phyloP scores from a whole-genome alignment of 495 filamentous ascomycete genomes.

The Hyaloscypha bicolor region DNA sequence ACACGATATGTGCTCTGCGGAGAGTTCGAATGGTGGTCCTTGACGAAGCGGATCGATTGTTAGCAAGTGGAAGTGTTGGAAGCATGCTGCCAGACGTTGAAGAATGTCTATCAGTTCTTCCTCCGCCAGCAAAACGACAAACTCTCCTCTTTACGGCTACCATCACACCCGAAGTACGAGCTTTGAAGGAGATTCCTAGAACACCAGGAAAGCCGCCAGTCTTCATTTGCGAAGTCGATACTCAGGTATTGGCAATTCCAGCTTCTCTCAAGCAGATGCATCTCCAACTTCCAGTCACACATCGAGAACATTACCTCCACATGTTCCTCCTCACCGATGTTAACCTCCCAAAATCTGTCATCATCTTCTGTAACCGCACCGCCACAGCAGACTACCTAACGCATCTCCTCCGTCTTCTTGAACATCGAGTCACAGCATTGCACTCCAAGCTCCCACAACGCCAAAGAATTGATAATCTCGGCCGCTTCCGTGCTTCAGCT shows the following conservation, averaged over 20 bases:
- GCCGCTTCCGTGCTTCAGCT: constrained; percentile 86
- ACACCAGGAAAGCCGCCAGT: constrained; percentile 68
- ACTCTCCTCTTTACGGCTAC: constrained; percentile 97
- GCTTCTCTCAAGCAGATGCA: constrained; percentile 81
- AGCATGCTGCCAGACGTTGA: constrained; percentile 94
- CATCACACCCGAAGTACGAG: constrained; percentile 87
- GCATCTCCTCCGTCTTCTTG: constrained; percentile 78
- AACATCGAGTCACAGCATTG: constrained; percentile 86
- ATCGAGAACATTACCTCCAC: constrained; percentile 92
- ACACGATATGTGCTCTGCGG: constrained; percentile 79
- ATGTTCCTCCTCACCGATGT: constrained; percentile 78
- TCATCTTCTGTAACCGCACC: constrained; percentile 95
- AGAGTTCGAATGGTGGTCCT: constrained; percentile 85
- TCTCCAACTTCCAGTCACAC: constrained; percentile 82
- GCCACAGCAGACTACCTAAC: constrained; percentile 86
- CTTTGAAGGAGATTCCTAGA: constrained; percentile 75
- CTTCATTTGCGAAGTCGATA: constrained; percentile 86
- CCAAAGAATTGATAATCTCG: constrained; percentile 83
- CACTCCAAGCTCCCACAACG: constrained; percentile 84
- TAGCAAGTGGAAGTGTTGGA: constrained; percentile 68
- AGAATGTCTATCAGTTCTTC: constrained; percentile 79
- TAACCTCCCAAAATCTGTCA: constrained; percentile 73
- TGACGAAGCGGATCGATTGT: constrained; percentile 92
- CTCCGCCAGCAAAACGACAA: constrained; percentile 71
- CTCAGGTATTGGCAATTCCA: constrained; percentile 72